Base-by-base conservation (phyloP, 2,329 filamentous ascomycete species). In the Lecanicillium sp. region DNA sequence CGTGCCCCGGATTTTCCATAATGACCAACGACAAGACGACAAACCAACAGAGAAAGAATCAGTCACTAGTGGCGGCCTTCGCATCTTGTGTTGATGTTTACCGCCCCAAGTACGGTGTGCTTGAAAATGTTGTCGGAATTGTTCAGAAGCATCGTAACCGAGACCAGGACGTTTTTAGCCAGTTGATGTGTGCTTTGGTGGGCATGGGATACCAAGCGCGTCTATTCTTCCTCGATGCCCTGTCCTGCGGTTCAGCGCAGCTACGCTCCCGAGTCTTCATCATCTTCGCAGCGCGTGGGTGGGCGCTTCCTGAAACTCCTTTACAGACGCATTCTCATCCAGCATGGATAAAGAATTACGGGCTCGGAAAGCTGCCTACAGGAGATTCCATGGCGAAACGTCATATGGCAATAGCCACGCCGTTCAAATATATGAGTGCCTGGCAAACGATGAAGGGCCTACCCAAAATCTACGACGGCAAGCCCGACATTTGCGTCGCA, bases 41-140 rank as follows among this genome's bases (percentile, higher is more conserved):
- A 2, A 59, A 69, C 0, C 46, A 67, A 4, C 83, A 86, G 8
- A 64, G 81, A 5, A 79, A 79, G 50, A 89, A 93, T 58, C 84
- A 85, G 27, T 90, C 86, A 0, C 77, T 93, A 24, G 77, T 93
- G 0, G 87, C 86, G 0, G 86, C 86, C 0, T 87, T 91, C 30
- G 83, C 82, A 0, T 81, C 87, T 0, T 87, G 77, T 51, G 71
- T 91, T 2, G 87, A 94, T 53, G 66, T 88, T 0, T 90, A 87
- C 54, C 76, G 83, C 0, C 87, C 88, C 0, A 72, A 78, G n/a
- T 91, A 86, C 58, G 85, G 82, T 0, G 55, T 91, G 0, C 71
- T 94, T 0, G 88, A 94, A 61, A 94, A 94, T 54, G 88, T 94
- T 0, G 65, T 78, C 0, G 72, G 68, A 0, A 87, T 91, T 67